Percentiles rank a stretch among this genome's conserved stretches.
phyloP scores from a whole-genome alignment of 2,329 filamentous ascomycete species.

The Neoarthrinium moseri region DNA sequence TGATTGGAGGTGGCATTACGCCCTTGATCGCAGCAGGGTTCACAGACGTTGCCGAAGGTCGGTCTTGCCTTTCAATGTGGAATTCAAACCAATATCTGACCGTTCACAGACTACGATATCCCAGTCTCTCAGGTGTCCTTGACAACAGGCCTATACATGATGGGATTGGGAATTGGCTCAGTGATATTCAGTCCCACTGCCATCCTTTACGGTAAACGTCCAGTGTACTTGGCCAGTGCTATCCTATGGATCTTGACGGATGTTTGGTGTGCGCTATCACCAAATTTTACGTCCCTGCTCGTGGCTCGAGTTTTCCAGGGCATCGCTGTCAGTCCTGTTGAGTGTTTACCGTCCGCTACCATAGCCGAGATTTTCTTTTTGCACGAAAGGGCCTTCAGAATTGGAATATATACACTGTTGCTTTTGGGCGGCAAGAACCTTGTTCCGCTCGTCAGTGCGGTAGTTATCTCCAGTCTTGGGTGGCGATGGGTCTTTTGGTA shows the following conservation, averaged over 20 bases:
- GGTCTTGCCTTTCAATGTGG: slow-evolving; percentile 33
- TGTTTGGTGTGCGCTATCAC: slow-evolving; percentile 84
- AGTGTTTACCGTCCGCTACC: slow-evolving; percentile 88
- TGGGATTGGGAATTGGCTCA: slow-evolving; percentile 83
- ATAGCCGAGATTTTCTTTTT: slow-evolving; percentile 97
- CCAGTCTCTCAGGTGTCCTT: slow-evolving; percentile 72
- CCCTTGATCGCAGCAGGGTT: slow-evolving; percentile 89
- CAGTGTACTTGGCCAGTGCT: slow-evolving; percentile 79
- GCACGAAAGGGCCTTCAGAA: slow-evolving; percentile 87
- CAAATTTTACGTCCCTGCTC: slow-evolving; percentile 75
- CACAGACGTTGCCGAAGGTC: slow-evolving; percentile 65
- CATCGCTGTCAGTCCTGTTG: slow-evolving; percentile 82
- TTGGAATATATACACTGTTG: slow-evolving; percentile 89
- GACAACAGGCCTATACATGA: slow-evolving; percentile 91
- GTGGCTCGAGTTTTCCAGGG: slow-evolving; percentile 85
- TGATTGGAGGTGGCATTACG: slow-evolving; percentile 91
- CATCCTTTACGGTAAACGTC: slow-evolving; percentile 86
- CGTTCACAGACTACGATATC: slow-evolving; percentile 52
- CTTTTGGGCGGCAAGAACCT: slow-evolving; percentile 90
- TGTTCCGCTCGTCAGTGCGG: slow-evolving; percentile 82
- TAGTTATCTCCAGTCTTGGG: slow-evolving; percentile 70
- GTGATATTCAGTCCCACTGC: slow-evolving; percentile 86
- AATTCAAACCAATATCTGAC: slow-evolving; percentile 12
- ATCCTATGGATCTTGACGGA: slow-evolving; percentile 75
- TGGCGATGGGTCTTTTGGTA: slow-evolving; percentile 94